phyloP scores from a whole-genome alignment of 768 basidiomycete species.

The Termitomyces sp. region DNA sequence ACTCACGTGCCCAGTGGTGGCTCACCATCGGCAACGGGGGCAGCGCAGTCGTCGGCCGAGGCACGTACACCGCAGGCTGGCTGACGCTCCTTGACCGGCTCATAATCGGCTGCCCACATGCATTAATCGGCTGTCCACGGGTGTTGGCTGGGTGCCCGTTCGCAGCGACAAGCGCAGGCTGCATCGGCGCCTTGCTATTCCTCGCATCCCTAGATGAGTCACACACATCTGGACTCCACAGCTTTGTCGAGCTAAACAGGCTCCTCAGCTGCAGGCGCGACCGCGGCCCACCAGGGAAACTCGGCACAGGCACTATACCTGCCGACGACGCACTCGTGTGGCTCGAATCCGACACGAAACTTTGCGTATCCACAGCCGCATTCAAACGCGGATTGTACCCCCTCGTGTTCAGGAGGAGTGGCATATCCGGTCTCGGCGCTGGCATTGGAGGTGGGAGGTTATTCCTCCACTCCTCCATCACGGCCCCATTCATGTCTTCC shows the following conservation, averaged over 20 bases:
- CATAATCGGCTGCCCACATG: conserved; percentile 27
- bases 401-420: conserved; percentile 19
- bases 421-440: conserved; percentile 16
- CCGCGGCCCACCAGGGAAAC: conserved; percentile 22
- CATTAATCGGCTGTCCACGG: conserved; percentile 23
- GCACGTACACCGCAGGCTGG: conserved; percentile 69
- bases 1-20: conserved; percentile 43
- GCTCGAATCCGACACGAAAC: conserved; percentile 43
- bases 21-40: conserved; percentile 36
- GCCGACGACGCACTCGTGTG: conserved; percentile 21
- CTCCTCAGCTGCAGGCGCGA: conserved; percentile 52
- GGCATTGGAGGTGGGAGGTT: conserved; percentile 42
- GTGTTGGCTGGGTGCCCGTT: conserved; percentile 26
- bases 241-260: conserved; percentile 66
- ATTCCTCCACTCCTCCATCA: conserved; percentile 64
- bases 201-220: conserved; percentile 37
- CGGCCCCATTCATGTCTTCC: conserved; percentile 61
- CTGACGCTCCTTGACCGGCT: conserved; percentile 75
- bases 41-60: conserved; percentile 52
- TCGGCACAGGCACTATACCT: conserved; percentile 10
- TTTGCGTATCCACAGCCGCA: conserved; percentile 39
- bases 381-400: conserved; percentile 45
- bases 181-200: conserved; percentile 18
- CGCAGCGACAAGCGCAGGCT: conserved; percentile 23
- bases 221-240: conserved; percentile 42